phyloP scores from a whole-genome alignment of 805 yeast genomes.

The Schizosaccharomyces octosporus region DNA sequence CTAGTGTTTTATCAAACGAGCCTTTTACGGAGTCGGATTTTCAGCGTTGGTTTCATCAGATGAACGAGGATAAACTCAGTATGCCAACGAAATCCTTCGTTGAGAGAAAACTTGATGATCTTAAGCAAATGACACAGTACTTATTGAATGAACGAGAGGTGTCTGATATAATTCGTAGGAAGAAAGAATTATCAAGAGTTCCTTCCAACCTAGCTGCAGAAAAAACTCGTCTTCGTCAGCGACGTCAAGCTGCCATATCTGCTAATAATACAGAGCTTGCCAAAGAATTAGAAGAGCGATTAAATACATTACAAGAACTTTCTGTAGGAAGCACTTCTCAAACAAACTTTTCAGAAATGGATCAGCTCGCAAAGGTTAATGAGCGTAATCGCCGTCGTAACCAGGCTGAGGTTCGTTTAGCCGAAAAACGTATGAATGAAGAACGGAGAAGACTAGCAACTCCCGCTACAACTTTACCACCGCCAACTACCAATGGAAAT shows the following conservation, averaged over 20 bases:
- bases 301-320: background rate
- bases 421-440: slow-evolving; percentile 43
- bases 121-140: background rate
- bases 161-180: background rate
- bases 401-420: slow-evolving; percentile 49
- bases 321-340: background rate
- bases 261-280: background rate
- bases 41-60: slow-evolving; percentile 1
- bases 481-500: background rate
- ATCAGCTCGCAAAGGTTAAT: slow-evolving; percentile 44
- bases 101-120: background rate
- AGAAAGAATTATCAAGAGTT: background rate
- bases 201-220: slow-evolving; percentile 1
- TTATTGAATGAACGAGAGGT: background rate
- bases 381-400: slow-evolving; percentile 68
- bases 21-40: slow-evolving; percentile 3
- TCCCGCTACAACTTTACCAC: background rate
- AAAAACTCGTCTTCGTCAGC: background rate
- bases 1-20: slow-evolving; percentile 22
- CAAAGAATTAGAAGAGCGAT: background rate
- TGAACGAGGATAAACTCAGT: background rate
- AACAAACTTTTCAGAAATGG: slow-evolving; percentile 8
- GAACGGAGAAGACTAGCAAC: slow-evolving; percentile 15
- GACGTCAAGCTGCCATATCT: background rate
- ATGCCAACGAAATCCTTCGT: background rate